phyloP scores from a whole-genome alignment of 192 early-diverging fungal genomes.

The Backusella circina region DNA sequence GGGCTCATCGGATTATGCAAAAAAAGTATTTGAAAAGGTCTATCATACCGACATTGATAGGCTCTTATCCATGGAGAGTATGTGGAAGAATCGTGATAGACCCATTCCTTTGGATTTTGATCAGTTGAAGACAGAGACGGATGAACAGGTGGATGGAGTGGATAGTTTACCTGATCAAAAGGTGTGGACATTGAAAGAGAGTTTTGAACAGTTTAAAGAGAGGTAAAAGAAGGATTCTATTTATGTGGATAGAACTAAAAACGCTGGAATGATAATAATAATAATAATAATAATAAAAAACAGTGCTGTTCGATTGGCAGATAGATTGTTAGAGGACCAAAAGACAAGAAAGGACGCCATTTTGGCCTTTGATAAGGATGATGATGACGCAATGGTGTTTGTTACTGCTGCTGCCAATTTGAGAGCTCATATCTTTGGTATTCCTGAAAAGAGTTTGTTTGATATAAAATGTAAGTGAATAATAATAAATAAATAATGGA shows the following conservation, averaged over 20 bases:
- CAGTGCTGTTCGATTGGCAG: constrained; percentile 53
- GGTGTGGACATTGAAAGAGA: constrained; percentile 68
- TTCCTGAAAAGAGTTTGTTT: constrained; percentile 78
- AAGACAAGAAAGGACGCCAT: constrained; percentile 44
- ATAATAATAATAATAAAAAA: too few relatives aligned
- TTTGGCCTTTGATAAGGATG: constrained; percentile 95
- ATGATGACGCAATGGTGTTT: constrained; percentile 86
- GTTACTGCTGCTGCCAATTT: constrained; percentile 91
- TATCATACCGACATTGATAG: constrained; percentile 79
- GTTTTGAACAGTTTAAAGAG: constrained; percentile 63
- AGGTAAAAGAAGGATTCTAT: constrained; percentile 45
- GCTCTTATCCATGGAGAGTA: constrained; percentile 78
- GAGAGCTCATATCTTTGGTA: constrained; percentile 78
- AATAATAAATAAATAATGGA: neutral
- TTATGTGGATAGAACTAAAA: neutral
- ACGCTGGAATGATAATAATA: neutral
- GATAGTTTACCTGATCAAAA: constrained; percentile 60
- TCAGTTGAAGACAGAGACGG: constrained; percentile 27
- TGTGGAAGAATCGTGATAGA: constrained; percentile 76
- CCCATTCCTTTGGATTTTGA: constrained; percentile 70
- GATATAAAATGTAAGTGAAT: constrained; percentile 72
- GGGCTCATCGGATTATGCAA: constrained; percentile 56
- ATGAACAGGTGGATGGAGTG: constrained; percentile 13
- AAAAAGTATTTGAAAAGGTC: constrained; percentile 73
- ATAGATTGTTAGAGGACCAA: constrained; percentile 41